phyloP scores from a whole-genome alignment of 345 rosid species.

The Eucalyptus curtisii region DNA sequence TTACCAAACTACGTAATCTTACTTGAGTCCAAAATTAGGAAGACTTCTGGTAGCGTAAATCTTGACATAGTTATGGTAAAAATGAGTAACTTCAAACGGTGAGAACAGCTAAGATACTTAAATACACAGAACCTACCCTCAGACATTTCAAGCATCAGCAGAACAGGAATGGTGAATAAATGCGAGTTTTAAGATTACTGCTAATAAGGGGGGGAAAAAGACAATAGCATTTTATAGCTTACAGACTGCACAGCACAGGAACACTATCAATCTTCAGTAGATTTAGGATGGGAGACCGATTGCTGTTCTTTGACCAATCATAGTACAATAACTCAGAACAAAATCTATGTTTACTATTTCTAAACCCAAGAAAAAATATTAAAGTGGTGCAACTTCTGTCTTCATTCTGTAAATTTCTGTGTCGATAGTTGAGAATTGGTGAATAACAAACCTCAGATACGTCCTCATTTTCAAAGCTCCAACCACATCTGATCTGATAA shows the following conservation, averaged over 20 bases:
- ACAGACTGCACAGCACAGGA: neutral
- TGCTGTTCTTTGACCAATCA: neutral
- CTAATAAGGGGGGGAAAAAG: neutral
- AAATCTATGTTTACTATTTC: neutral
- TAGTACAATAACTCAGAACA: neutral
- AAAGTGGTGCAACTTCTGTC: neutral
- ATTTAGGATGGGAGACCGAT: neutral
- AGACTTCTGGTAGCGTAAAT: neutral
- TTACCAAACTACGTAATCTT: neutral
- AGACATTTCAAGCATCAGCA: neutral
- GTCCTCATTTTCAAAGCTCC: constrained; percentile 99
- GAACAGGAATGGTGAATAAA: neutral
- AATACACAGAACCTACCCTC: neutral
- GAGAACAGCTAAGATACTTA: neutral
- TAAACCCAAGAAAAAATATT: neutral
- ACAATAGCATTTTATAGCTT: neutral
- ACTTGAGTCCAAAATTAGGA: neutral
- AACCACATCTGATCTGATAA: constrained; percentile 87
- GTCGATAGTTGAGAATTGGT: neutral
- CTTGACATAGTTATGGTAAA: neutral
- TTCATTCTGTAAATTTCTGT: neutral
- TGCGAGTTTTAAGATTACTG: neutral
- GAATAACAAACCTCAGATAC: constrained; percentile 57
- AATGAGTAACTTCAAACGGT: neutral
- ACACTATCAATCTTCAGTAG: neutral